Evolutionary conservation across 2,329 filamentous ascomycete species (phyloP).

Genomic region (Paraconiothyrium brasiliense): DNA sequence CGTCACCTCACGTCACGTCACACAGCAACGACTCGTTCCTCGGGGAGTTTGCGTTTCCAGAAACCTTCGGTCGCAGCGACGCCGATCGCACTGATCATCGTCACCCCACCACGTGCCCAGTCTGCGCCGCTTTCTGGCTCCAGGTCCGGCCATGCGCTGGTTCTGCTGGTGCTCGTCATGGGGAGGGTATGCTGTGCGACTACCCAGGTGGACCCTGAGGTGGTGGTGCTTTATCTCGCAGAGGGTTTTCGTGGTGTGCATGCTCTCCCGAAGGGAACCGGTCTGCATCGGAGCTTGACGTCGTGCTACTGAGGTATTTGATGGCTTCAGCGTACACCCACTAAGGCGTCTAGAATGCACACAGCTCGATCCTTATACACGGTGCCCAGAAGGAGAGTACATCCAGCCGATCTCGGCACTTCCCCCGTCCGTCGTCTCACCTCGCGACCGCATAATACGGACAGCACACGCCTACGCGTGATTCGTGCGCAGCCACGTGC

Average conservation of each 20-base stretch:
- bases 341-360: no score
- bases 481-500: slow-evolving; percentile 10
- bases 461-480: neutral
- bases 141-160: no score
- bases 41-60: neutral
- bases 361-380: neutral
- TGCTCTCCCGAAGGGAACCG: neutral
- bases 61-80: neutral
- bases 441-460: neutral
- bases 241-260: slow-evolving; percentile 3
- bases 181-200: neutral
- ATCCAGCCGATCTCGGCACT: neutral
- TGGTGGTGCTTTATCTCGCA: neutral
- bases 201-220: neutral
- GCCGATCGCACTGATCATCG: neutral
- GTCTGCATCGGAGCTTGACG: neutral
- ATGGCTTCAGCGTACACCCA: no score
- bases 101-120: neutral
- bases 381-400: no score
- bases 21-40: neutral
- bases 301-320: neutral
- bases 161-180: no score
- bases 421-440: neutral
- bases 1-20: slow-evolving; percentile 4
- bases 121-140: neutral